Percentiles rank a stretch among this genome's conserved stretches.
Conservation (phyloP, 2,329 filamentous ascomycete genomes). For the Xylariaceae sp. region DNA sequence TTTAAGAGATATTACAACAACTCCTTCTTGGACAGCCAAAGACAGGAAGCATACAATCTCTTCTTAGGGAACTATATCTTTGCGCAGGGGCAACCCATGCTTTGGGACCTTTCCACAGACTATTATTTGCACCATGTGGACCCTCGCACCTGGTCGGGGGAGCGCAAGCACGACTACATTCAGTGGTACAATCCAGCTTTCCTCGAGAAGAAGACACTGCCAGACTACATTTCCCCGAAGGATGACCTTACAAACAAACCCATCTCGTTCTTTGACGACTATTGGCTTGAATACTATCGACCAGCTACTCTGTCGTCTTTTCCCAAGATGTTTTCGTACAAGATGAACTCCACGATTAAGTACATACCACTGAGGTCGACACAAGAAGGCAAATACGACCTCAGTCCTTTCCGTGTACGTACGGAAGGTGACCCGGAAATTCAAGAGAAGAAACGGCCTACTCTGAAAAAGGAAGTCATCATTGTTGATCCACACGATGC, state of each 20-base stretch:
- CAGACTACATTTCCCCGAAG: constrained; percentile 41
- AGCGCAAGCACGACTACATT: constrained; percentile 68
- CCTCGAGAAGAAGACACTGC: constrained; percentile 60
- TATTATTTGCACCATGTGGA: constrained; percentile 93
- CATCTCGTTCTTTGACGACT: constrained; percentile 75
- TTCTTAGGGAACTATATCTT: constrained; percentile 97
- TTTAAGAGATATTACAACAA: constrained; percentile 99
- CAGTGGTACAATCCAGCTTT: constrained; percentile 79
- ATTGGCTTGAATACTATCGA: constrained; percentile 96
- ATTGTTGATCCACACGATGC: constrained; percentile 59
- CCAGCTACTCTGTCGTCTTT: constrained; percentile 85
- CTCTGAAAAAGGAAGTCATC: constrained; percentile 62
- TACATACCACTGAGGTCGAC: constrained; percentile 74
- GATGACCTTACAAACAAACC: constrained; percentile 39
- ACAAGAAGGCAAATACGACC: constrained; percentile 71
- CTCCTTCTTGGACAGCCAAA: constrained; percentile 93
- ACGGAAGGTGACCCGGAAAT: constrained; percentile 57
- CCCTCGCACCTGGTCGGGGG: constrained; percentile 68
- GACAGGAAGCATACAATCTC: constrained; percentile 95
- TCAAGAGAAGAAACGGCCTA: constrained; percentile 55
- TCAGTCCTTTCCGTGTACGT: constrained; percentile 83
- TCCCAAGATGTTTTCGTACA: constrained; percentile 86
- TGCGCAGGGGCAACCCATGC: constrained; percentile 80
- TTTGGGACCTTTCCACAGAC: constrained; percentile 93
- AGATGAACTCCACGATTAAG: constrained; percentile 83